phyloP scores from a whole-genome alignment of 441 rosid species.

The Melastoma candidum region DNA sequence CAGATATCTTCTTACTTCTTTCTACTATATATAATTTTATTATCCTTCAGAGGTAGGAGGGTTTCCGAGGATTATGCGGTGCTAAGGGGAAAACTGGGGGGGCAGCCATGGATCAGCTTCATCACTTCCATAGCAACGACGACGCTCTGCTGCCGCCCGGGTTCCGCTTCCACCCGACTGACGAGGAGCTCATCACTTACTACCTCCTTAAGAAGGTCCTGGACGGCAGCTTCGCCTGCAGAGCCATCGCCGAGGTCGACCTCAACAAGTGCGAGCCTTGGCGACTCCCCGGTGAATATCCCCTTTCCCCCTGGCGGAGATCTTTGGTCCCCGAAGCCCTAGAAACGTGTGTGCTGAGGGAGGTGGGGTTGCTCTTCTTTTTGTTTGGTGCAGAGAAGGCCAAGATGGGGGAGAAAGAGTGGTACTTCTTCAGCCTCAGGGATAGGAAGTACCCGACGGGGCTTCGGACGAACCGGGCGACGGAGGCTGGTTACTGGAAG shows the following conservation, averaged over 20 bases:
- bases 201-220: constrained; percentile 10
- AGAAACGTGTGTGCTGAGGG: too few species aligned
- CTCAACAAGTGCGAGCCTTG: constrained; percentile 15
- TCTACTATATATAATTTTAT: too few species aligned
- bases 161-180: constrained; percentile 14
- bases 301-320: too few species aligned
- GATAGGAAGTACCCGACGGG: constrained; percentile 91
- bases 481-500: constrained; percentile 94
- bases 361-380: too few species aligned
- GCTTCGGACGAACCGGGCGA: constrained; percentile 79
- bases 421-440: constrained; percentile 79
- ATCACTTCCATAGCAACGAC: too few species aligned
- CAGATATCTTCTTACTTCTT: too few species aligned
- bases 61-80: too few species aligned
- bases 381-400: constrained; percentile 42
- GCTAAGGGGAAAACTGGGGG: too few species aligned
- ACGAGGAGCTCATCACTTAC: constrained; percentile 15
- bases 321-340: too few species aligned
- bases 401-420: constrained; percentile 86
- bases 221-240: constrained; percentile 4
- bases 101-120: too few species aligned
- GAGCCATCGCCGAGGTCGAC: constrained; percentile 13
- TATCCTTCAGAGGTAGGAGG: too few species aligned
- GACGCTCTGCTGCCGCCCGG: constrained; percentile 8
- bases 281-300: constrained; percentile 12